These are phyloP conservation scores for Ascoidea asiatica DNA, from an alignment of 805 yeast species.

Conservation along the genomic window DNA sequence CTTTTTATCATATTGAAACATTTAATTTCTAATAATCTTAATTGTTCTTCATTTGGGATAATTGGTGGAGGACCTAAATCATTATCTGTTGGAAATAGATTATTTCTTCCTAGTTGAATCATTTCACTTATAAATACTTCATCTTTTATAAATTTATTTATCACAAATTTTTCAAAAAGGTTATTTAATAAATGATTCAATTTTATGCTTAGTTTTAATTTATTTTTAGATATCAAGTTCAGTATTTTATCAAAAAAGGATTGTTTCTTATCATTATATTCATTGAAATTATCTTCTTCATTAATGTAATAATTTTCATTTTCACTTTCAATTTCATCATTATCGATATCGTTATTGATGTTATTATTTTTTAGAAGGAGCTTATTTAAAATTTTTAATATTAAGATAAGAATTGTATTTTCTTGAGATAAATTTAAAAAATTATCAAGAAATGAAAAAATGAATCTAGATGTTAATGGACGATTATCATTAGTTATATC, in stretches of 20 bases:
- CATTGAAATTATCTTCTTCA: not conserved
- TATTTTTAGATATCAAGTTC: not conserved
- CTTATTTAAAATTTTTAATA: conserved; percentile 8
- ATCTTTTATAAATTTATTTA: conserved; percentile 9
- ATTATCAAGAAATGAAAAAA: conserved; percentile 15
- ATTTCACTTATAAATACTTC: conserved; percentile 12
- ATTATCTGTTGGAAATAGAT: conserved; percentile 34
- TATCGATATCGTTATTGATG: not conserved
- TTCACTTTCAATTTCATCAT: not conserved
- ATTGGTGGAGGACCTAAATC: conserved; percentile 33
- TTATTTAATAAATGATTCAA: conserved; percentile 13
- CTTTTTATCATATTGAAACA: conserved; percentile 13
- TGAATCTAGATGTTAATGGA: conserved; percentile 9
- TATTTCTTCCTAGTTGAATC: conserved; percentile 19
- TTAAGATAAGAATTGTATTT: conserved; percentile 20
- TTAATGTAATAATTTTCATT: no score
- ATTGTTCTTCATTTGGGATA: conserved; percentile 27
- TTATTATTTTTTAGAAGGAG: not conserved
- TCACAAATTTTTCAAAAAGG: conserved; percentile 11
- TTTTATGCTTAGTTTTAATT: conserved; percentile 1
- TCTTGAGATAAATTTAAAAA: conserved; percentile 13
- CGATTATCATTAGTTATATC: not conserved
- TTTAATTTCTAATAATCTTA: conserved; percentile 17
- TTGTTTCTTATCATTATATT: not conserved
- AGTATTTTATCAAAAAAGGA: not conserved